These are phyloP conservation scores for Musa troglodytarum DNA, from an alignment of 176 grass and related monocot genomes.

Conservation along the genomic window DNA sequence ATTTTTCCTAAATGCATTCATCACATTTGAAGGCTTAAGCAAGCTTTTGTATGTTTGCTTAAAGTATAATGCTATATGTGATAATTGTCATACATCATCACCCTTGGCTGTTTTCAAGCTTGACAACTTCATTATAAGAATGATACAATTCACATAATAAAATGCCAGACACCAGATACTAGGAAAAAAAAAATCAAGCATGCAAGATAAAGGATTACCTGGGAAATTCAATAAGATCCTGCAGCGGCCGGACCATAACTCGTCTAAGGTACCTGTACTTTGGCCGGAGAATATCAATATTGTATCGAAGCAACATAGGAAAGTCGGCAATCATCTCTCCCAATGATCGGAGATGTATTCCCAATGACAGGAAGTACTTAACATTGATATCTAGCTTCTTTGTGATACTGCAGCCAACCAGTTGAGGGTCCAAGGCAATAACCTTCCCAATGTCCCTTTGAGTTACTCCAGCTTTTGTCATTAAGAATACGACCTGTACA, in stretches of 20 bases:
- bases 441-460: constrained; percentile 80
- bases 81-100: neutral
- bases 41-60: neutral
- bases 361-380: constrained; percentile 80
- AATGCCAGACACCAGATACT: neutral
- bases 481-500: constrained; percentile 63
- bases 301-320: constrained; percentile 83
- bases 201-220: constrained; percentile 28
- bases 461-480: constrained; percentile 70
- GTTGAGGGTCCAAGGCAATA: constrained; percentile 79
- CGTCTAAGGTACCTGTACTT: constrained; percentile 87
- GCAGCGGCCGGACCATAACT: constrained; percentile 83
- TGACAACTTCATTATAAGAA: neutral
- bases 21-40: neutral
- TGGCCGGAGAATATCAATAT: constrained; percentile 53
- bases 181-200: neutral
- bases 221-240: constrained; percentile 84
- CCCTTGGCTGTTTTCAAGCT: neutral
- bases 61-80: neutral
- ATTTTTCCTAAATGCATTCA: neutral
- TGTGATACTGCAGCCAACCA: constrained; percentile 78
- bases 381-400: constrained; percentile 77
- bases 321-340: constrained; percentile 84
- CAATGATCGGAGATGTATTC: constrained; percentile 53
- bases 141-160: neutral